Percentiles rank a stretch among this genome's conserved stretches.
phyloP scores from a whole-genome alignment of 1,284 basidiomycete genomes.

The Pseudozyma sp. region DNA sequence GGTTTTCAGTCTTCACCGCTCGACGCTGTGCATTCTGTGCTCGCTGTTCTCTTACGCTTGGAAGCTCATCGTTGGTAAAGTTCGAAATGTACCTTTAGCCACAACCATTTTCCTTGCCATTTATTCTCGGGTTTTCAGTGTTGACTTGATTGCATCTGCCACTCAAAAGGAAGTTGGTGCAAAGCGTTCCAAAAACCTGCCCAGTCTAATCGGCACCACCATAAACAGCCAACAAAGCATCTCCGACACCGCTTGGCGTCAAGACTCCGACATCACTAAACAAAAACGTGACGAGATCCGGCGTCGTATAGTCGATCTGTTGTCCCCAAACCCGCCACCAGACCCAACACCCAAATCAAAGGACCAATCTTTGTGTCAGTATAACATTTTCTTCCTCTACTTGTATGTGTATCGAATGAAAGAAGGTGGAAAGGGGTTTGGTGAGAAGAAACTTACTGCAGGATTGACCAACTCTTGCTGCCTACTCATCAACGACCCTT shows the following conservation, averaged over 20 bases:
- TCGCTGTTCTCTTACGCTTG: too few species aligned
- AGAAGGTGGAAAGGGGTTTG: too few species aligned
- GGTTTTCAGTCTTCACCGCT: too few species aligned
- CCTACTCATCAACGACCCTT: constrained; percentile 44
- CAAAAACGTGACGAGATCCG: constrained; percentile 87
- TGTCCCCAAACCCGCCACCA: not conserved
- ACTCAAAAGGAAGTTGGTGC: not conserved
- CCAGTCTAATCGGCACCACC: constrained; percentile 55
- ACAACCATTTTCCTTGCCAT: too few species aligned
- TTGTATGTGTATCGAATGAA: too few species aligned
- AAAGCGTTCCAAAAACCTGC: too few species aligned
- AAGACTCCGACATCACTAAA: constrained; percentile 91
- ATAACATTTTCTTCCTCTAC: too few species aligned
- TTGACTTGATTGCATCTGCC: not conserved
- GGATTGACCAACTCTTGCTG: constrained; percentile 63
- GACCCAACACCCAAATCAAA: too few species aligned
- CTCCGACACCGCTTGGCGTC: constrained; percentile 89
- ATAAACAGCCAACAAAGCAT: constrained; percentile 90
- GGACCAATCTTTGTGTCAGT: too few species aligned
- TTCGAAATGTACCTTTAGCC: too few species aligned
- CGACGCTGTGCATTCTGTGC: too few species aligned
- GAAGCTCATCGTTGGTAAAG: too few species aligned
- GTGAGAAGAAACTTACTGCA: constrained; percentile 34
- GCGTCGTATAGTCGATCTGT: constrained; percentile 70
- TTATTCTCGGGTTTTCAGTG: not conserved